A percentile compares a stretch with the other conserved stretches of the same genome.
Conservation (phyloP, 2,329 filamentous ascomycete species). For the Talaromyces sp. region DNA sequence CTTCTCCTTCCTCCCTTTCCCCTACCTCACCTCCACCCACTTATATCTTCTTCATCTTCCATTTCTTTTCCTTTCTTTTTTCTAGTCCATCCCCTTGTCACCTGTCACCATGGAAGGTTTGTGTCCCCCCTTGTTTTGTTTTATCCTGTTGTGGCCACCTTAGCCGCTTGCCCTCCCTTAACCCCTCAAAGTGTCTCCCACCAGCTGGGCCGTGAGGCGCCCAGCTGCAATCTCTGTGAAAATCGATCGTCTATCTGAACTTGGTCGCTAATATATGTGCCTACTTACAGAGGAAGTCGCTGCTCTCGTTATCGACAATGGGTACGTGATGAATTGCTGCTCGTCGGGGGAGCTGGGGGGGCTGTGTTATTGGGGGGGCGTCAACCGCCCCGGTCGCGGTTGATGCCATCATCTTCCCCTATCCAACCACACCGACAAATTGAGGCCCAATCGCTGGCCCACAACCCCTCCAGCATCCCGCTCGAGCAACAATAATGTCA, state of each 20-base stretch:
- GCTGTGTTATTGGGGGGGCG: constrained; percentile 28
- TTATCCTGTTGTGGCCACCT: constrained; percentile 30
- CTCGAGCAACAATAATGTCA: neutral
- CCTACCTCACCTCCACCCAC: constrained; percentile 20
- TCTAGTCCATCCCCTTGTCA: constrained; percentile 27
- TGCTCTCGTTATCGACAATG: constrained; percentile 99
- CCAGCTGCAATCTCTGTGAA: constrained; percentile 10
- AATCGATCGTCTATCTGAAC: constrained; percentile 12
- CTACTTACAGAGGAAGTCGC: constrained; percentile 90
- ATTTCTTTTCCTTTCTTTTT: constrained; percentile 32
- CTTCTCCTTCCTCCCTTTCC: constrained; percentile 21
- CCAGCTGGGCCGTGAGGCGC: constrained; percentile 13
- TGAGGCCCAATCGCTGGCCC: constrained; percentile 19
- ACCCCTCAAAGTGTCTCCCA: constrained; percentile 11
- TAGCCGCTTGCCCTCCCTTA: constrained; percentile 26
- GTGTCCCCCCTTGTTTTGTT: constrained; percentile 4
- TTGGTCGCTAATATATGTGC: constrained; percentile 42
- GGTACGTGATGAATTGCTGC: constrained; percentile 70
- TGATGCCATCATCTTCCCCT: constrained; percentile 19
- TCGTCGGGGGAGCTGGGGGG: constrained; percentile 16
- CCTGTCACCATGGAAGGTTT: constrained; percentile 63
- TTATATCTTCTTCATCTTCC: constrained; percentile 37
- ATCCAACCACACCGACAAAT: constrained; percentile 17
- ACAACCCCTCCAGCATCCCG: constrained; percentile 5
- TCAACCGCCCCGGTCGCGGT: constrained; percentile 26